Conservation (phyloP, 306 rosid genomes). For the Pterocarpus santalinus region DNA sequence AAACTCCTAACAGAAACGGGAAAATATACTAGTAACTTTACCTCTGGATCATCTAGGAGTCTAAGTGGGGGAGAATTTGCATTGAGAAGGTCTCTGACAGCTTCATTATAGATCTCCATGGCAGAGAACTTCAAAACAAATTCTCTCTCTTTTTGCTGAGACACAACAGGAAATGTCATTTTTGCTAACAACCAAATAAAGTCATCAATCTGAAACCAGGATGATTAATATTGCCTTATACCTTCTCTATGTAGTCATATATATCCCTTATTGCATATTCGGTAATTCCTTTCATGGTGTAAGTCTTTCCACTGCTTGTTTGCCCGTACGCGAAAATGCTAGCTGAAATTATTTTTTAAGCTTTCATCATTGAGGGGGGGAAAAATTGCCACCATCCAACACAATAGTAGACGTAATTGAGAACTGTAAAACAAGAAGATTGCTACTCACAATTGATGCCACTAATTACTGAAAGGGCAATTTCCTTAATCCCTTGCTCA, state of each 20-base stretch:
- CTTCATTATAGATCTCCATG: conserved; percentile 94
- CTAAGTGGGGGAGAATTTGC: conserved; percentile 65
- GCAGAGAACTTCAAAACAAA: conserved; percentile 87
- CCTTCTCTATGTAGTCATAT: conserved; percentile 70
- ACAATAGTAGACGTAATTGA: conserved; percentile 14
- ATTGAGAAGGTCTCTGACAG: conserved; percentile 81
- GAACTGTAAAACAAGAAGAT: conserved; percentile 38
- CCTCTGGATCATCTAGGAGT: conserved; percentile 96
- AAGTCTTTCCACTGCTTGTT: conserved; percentile 98
- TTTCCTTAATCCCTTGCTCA: conserved; percentile 81
- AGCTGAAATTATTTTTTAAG: conserved; percentile 54
- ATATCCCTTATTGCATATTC: conserved; percentile 76
- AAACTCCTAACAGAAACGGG: background rate
- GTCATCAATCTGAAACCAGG: background rate
- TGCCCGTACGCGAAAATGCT: conserved; percentile 94
- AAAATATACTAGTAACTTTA: conserved; percentile 42
- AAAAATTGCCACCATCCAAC: background rate
- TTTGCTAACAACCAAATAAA: conserved; percentile 24
- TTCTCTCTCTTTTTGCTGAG: conserved; percentile 75
- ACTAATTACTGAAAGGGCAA: conserved; percentile 81
- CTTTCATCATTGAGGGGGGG: conserved; percentile 24
- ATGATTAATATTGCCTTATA: conserved; percentile 39
- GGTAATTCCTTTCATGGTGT: conserved; percentile 89
- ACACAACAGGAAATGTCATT: conserved; percentile 45
- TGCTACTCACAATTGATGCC: conserved; percentile 87